Conservation (phyloP, 1,284 basidiomycete genomes). For the Acaromyces ingoldii region DNA sequence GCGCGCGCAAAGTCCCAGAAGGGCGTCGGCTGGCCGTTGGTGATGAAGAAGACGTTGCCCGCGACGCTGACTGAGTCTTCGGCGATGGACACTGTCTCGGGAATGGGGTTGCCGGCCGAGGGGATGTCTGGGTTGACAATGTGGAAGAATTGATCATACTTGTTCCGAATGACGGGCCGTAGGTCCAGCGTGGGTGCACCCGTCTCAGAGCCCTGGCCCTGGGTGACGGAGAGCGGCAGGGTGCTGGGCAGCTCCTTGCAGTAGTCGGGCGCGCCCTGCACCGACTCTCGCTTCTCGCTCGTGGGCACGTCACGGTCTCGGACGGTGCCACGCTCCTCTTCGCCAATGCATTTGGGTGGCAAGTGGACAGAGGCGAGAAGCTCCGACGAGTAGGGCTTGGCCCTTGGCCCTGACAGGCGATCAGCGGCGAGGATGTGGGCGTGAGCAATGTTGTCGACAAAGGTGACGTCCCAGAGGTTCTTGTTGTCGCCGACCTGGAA, state of each 20-base stretch:
- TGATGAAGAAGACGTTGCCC: constrained; percentile 94
- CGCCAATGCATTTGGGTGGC: constrained; percentile 17
- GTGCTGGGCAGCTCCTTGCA: constrained; percentile 26
- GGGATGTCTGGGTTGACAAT: constrained; percentile 32
- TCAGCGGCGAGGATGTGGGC: constrained; percentile 93
- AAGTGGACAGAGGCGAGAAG: constrained; percentile 50
- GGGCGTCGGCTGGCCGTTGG: constrained; percentile 89
- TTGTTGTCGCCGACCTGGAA: constrained; percentile 91
- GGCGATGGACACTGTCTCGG: constrained; percentile 53
- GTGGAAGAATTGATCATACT: constrained; percentile 59
- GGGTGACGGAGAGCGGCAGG: constrained; percentile 1
- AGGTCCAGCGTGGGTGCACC: constrained; percentile 57
- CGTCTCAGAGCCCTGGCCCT: constrained; percentile 53
- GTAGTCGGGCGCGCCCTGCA: constrained; percentile 42
- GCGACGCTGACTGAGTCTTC: constrained; percentile 65
- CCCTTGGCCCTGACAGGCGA: constrained; percentile 64
- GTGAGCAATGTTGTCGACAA: constrained; percentile 90
- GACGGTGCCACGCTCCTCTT: constrained; percentile 16
- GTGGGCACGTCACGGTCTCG: constrained; percentile 35
- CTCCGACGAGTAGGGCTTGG: constrained; percentile 20
- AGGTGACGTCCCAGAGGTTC: constrained; percentile 96
- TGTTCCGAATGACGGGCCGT: constrained; percentile 65
- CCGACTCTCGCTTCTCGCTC: constrained; percentile 30
- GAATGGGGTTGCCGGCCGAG: constrained; percentile 31
- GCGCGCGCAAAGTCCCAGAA: constrained; percentile 92